These are phyloP conservation scores for Trichoderma atrobrunneum DNA, from an alignment of 2,329 filamentous ascomycete species.

Conservation along the genomic window DNA sequence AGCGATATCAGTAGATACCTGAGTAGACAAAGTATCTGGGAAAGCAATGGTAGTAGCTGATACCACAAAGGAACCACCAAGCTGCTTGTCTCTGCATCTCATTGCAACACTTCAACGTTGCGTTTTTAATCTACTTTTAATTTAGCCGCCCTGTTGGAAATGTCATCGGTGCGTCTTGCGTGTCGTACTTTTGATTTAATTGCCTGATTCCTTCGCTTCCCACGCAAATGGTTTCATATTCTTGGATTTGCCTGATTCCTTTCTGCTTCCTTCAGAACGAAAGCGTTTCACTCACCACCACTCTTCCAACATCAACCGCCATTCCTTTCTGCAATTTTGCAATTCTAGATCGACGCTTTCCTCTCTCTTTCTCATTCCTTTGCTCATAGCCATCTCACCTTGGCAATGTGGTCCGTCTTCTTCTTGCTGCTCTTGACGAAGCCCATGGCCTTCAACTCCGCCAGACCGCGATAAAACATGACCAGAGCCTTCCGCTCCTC, in stretches of 20 bases:
- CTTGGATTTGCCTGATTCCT: background rate
- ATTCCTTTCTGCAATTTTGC: background rate
- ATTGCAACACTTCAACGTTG: background rate
- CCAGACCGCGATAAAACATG: conserved; percentile 79
- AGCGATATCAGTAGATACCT: background rate
- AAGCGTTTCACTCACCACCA: background rate
- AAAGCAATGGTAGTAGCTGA: background rate
- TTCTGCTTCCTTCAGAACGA: background rate
- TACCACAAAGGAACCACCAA: background rate
- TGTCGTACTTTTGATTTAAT: background rate
- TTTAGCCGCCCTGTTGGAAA: background rate
- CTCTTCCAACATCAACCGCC: background rate
- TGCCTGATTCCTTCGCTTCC: background rate
- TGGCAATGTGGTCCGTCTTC: conserved; percentile 88
- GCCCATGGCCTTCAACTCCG: conserved; percentile 81
- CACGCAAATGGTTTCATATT: background rate
- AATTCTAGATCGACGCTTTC: background rate
- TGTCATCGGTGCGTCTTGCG: background rate
- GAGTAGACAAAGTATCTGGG: background rate
- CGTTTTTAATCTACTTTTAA: background rate
- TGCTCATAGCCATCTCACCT: conserved; percentile 71
- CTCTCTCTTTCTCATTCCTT: background rate
- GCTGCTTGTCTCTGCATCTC: background rate
- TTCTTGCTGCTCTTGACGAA: conserved; percentile 87
- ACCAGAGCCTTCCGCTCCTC: conserved; percentile 62